A percentile compares a stretch with the other conserved stretches of the same genome.
Conservation (phyloP, 805 yeast species). For the Saturnispora zaruensis region DNA sequence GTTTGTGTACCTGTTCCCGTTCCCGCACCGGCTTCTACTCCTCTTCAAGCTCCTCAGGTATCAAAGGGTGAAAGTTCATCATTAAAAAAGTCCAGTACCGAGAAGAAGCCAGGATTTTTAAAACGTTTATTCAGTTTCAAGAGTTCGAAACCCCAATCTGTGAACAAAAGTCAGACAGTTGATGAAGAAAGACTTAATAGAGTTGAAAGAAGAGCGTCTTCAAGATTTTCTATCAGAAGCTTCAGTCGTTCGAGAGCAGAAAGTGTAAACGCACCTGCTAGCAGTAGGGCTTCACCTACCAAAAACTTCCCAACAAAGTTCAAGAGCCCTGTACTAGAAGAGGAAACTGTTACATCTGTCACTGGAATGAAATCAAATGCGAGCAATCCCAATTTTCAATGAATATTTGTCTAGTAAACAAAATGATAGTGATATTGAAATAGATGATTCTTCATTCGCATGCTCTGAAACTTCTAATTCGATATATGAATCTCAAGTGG, state of each 20-base stretch:
- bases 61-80: neutral
- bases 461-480: neutral
- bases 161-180: neutral
- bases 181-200: conserved; percentile 1
- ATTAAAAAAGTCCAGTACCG: neutral
- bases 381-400: conserved; percentile 10
- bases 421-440: conserved; percentile 1
- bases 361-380: conserved; percentile 2
- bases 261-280: neutral
- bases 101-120: conserved; percentile 5
- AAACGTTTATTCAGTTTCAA: conserved; percentile 7
- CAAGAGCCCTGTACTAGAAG: neutral
- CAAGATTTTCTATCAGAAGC: conserved; percentile 1
- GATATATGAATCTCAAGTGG: neutral
- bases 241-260: neutral
- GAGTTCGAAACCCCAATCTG: neutral
- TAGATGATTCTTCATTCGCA: neutral
- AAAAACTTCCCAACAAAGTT: neutral
- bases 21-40: neutral
- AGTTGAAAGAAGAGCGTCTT: neutral
- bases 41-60: neutral
- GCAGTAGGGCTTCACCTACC: neutral
- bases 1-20: neutral
- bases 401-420: neutral
- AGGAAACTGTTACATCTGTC: neutral